phyloP scores from a whole-genome alignment of 2,329 filamentous ascomycete genomes.

The Phialocephala subalpina region DNA sequence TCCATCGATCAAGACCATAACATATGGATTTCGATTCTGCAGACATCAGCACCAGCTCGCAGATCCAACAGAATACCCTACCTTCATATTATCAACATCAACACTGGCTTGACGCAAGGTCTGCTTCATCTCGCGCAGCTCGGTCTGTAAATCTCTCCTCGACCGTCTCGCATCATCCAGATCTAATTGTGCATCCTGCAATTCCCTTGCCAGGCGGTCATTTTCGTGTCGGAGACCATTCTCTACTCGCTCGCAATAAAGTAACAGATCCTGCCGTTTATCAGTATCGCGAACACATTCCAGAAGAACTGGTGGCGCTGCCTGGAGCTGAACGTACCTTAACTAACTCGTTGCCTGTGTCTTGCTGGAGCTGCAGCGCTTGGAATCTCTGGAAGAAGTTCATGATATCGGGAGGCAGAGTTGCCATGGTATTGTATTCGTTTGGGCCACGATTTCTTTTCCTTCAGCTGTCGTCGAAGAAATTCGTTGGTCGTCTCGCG shows the following conservation, averaged over 20 bases:
- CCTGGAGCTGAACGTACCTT: conserved; percentile 50
- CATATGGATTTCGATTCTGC: conserved; percentile 61
- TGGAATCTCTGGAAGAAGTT: conserved; percentile 58
- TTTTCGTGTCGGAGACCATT: conserved; percentile 54
- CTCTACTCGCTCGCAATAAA: conserved; percentile 55
- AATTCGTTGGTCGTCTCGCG: neutral
- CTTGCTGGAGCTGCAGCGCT: conserved; percentile 50
- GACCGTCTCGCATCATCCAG: conserved; percentile 56
- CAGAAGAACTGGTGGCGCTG: conserved; percentile 6
- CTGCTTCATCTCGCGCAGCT: conserved; percentile 49
- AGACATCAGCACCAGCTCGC: conserved; percentile 19
- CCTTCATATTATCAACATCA: conserved; percentile 55
- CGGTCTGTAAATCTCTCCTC: conserved; percentile 58
- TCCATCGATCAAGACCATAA: conserved; percentile 68
- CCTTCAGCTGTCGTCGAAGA: neutral
- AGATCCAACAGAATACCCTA: conserved; percentile 40
- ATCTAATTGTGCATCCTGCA: conserved; percentile 57
- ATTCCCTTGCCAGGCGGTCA: conserved; percentile 47
- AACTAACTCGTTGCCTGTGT: conserved; percentile 54
- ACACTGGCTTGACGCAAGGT: conserved; percentile 46
- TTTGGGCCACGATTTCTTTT: neutral
- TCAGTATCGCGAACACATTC: conserved; percentile 20
- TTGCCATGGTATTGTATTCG: conserved; percentile 13
- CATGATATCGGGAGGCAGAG: conserved; percentile 42
- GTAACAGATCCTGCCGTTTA: conserved; percentile 52